Percentiles rank a stretch among this genome's conserved stretches.
Conservation (phyloP, 1,139 yeast species). For the Suhomyces panamericanus region DNA sequence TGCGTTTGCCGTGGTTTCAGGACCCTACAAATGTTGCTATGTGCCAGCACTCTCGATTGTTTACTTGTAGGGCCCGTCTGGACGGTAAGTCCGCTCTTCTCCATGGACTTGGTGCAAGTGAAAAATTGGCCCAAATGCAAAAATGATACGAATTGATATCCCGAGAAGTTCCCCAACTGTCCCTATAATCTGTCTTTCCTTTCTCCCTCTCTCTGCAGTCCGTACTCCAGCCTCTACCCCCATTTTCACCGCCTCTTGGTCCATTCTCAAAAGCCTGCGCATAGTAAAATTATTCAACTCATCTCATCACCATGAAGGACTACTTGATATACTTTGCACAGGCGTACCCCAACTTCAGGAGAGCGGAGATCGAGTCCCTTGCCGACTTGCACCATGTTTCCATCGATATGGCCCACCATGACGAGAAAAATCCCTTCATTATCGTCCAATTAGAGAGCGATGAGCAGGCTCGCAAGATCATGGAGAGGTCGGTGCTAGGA, state of each 20-base stretch:
- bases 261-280: neutral
- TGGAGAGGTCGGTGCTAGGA: constrained; percentile 67
- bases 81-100: too few relatives aligned
- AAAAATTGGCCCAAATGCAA: too few relatives aligned
- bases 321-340: constrained; percentile 85
- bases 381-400: constrained; percentile 61
- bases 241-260: neutral
- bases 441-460: constrained; percentile 63
- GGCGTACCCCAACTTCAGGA: constrained; percentile 73
- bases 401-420: constrained; percentile 62
- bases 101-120: too few relatives aligned
- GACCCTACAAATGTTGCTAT: too few relatives aligned
- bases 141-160: too few relatives aligned
- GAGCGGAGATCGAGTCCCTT: constrained; percentile 80
- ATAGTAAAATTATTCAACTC: neutral
- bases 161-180: too few relatives aligned
- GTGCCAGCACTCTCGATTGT: too few relatives aligned
- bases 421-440: constrained; percentile 67
- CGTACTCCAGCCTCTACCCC: neutral
- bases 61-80: too few relatives aligned
- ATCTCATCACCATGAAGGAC: constrained; percentile 40
- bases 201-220: too few relatives aligned
- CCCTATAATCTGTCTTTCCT: too few relatives aligned
- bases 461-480: constrained; percentile 62
- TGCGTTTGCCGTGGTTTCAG: too few relatives aligned